Evolutionary conservation across 78 protist genomes (phyloP).

Genomic region (Dictyostelium discoideum): dicty_2.7 NC_007090.3:1454501-1455000

Average conservation of each 20-base stretch:
- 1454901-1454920: background rate
- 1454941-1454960: background rate
- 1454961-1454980: background rate
- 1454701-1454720: background rate
- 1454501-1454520: no score
- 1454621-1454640: slow-evolving; percentile 5
- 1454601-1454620: background rate
- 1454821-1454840: background rate
- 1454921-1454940: no score
- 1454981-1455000: background rate
- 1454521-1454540: no score
- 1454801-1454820: background rate
- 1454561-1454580: background rate
- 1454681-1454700: background rate
- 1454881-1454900: background rate
- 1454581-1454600: background rate
- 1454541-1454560: background rate
- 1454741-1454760: background rate
- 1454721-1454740: background rate
- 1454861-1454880: background rate
- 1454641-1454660: background rate
- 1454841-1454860: background rate
- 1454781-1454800: background rate
- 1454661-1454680: background rate
- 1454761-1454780: background rate